Evolutionary conservation across 2,329 filamentous ascomycete genomes (phyloP), one percentile per base, ranked within the genome.

Genomic region (Atkinsonella texensis): DNA sequence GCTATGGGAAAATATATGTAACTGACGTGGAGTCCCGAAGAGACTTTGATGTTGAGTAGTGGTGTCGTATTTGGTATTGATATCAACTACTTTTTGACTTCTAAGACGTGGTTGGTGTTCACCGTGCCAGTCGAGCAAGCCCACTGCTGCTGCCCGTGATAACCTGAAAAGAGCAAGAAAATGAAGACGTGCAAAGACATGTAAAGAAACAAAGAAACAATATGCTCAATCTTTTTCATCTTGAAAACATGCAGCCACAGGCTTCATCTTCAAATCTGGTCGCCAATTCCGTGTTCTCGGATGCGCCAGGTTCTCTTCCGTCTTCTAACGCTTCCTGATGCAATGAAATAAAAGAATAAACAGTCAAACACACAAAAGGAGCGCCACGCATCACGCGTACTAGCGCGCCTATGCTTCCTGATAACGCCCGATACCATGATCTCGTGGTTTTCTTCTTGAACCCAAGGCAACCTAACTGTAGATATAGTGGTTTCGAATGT

Each of bases 241-340:
- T 10, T 15, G 18, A 38, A 38, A 38, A 38, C 35, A 38, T 38
- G 9, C 11, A 13, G 11, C 11, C 15, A 15, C 7, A 45, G n/a
- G 12, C 12, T 20, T 23, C 23, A 31, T 28, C 8, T 17, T 15
- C 20, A 13, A 20, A 3, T n/a, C 23, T 20, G 20, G 13, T 45
- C 20, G 9, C 23, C 20, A n/a, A 31, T 45, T 10, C 23, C 9
- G 6, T n/a, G 2, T 23, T 45, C 42, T 45, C 42, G 42, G 23
- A 45, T 45, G 20, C 42, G 23, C 42, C 42, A 13, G 11, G 28
- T 28, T 6, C 41, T 13, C 28, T 13, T 10, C 15, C 23, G 5
- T 17, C 35, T 20, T 45, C 32, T 38, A 45, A 45, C 41, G 41
- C 43, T 50, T 40, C 41, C 43, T 18, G 48, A 45, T 50, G 48